A percentile compares a stretch with the other conserved stretches of the same genome.
Evolutionary conservation across 2,329 filamentous ascomycete genomes (phyloP).

Genomic region (Leptodontidium sp.): DNA sequence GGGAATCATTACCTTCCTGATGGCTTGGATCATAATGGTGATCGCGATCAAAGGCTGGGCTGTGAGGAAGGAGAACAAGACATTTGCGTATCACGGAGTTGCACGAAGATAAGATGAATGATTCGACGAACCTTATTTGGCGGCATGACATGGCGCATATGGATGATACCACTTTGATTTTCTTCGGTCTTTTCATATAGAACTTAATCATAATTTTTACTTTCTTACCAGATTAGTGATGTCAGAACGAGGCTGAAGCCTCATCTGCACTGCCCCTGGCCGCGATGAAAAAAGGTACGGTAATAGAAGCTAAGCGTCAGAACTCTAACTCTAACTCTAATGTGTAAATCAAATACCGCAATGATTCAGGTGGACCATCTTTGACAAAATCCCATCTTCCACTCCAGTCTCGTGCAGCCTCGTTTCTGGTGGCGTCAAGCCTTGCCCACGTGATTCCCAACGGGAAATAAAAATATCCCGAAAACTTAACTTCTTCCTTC

Average conservation of each 20-base stretch:
- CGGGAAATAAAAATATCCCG: neutral
- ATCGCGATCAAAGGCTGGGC: conserved; percentile 92
- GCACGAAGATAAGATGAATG: conserved; percentile 7
- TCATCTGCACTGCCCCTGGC: neutral
- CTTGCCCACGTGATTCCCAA: neutral
- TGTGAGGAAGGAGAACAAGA: conserved; percentile 52
- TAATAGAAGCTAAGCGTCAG: neutral
- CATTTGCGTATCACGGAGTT: neutral
- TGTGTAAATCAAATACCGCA: too few species aligned
- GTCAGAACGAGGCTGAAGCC: neutral
- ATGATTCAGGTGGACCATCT: too few species aligned
- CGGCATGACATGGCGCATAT: conserved; percentile 18
- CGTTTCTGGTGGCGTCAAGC: neutral
- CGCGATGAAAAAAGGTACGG: neutral
- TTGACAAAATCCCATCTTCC: neutral
- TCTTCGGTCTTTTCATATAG: neutral
- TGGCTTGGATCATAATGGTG: conserved; percentile 82
- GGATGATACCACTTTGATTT: conserved; percentile 25
- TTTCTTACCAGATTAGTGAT: neutral
- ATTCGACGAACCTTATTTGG: neutral
- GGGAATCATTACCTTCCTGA: conserved; percentile 82
- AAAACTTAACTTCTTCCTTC: neutral
- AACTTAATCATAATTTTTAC: conserved; percentile 10
- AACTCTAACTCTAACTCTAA: neutral
- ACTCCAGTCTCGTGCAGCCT: neutral